Evolutionary conservation across 1,139 yeast genomes (phyloP), one percentile per base, ranked within the genome.

Genomic region (Pichia norvegensis): DNA sequence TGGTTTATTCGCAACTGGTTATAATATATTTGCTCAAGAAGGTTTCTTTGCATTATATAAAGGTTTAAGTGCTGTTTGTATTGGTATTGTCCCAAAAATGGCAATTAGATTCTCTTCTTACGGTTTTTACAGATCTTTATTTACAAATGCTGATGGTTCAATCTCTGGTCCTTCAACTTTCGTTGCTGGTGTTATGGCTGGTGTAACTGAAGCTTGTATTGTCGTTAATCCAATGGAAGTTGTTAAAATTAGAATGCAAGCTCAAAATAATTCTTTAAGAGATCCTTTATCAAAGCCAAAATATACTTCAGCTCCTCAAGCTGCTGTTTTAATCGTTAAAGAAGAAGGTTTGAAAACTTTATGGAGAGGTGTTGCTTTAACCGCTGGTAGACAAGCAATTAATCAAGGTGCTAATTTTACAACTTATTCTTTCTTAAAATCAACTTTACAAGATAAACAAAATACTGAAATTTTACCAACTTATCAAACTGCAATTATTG

Each of bases 331-430:
- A 40, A 85, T 92, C 59, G 77, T 84, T 54, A 83, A 78, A 60
- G 97, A 90, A 67, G 98, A 92, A 71, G 98, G 98, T 42, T 72
- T 86, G 59, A 74, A 78, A 45, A 86, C 97, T 14, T 70, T 92
- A 51, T 92, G 92, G 73, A 77, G 97, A 64, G 98, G 98, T 64
- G 97, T 92, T 36, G 78, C 94, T 2, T 77, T 92, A 60, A 92
- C 98, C 31, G 96, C 97, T 42, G 95, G 95, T 22, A 82, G 98
- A 71, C 98, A 92, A 67, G 97, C 97, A 33, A 84, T 95, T 50
- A 92, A 92, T 73, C 98, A 92, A 69, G 98, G 97, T 72, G 97
- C 95, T 44, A 92, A 92, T 69, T 92, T 92, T 68, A 90, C 97
- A 8, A 95, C 88, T 25, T 92, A 90, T 71, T 85, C 96, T 25